Evolutionary conservation across 495 filamentous ascomycete species (phyloP).

Genomic region (Penicillium tannophilum): DNA sequence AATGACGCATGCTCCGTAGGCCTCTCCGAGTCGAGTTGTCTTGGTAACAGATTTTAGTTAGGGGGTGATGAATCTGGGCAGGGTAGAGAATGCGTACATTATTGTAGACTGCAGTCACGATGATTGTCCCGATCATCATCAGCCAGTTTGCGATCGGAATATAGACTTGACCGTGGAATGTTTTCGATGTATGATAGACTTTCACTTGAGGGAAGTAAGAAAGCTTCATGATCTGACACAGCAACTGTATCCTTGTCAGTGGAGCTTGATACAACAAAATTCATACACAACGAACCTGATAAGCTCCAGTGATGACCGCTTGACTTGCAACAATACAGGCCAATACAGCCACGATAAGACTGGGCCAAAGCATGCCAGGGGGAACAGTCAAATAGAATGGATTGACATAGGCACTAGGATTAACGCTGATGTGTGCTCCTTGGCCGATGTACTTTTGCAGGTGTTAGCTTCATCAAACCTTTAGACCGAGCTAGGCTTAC

Average conservation of each 20-base stretch:
- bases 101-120: slow-evolving; percentile 70
- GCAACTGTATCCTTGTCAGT: slow-evolving; percentile 42
- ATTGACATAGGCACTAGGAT: slow-evolving; percentile 63
- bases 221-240: slow-evolving; percentile 72
- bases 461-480: background rate
- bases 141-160: slow-evolving; percentile 72
- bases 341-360: slow-evolving; percentile 63
- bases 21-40: slow-evolving; percentile 48
- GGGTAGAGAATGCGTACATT: slow-evolving; percentile 46
- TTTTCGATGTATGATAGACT: slow-evolving; percentile 62
- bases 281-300: slow-evolving; percentile 38
- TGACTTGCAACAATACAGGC: slow-evolving; percentile 76
- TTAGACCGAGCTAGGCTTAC: slow-evolving; percentile 13
- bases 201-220: slow-evolving; percentile 74
- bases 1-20: slow-evolving; percentile 67
- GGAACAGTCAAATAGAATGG: slow-evolving; percentile 70
- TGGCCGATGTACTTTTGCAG: slow-evolving; percentile 61
- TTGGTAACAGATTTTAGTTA: slow-evolving; percentile 12
- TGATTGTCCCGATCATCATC: slow-evolving; percentile 68
- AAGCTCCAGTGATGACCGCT: slow-evolving; percentile 71
- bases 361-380: slow-evolving; percentile 66
- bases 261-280: background rate
- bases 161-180: slow-evolving; percentile 70
- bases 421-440: slow-evolving; percentile 64
- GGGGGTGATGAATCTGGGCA: background rate